phyloP scores from a whole-genome alignment of 345 rosid species.

The Rhodomyrtus tomentosa region DNA sequence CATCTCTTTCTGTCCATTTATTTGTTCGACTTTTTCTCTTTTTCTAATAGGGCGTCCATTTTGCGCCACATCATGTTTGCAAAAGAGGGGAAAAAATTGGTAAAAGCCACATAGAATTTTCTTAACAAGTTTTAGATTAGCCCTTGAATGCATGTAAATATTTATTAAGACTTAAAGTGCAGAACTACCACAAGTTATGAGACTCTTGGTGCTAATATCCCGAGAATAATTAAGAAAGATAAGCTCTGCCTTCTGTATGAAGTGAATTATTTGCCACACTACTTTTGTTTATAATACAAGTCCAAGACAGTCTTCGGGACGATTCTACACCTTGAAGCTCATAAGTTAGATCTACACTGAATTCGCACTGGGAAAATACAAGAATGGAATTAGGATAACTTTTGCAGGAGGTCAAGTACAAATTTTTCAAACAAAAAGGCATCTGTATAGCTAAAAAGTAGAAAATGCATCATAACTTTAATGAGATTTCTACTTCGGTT shows the following conservation, averaged over 20 bases:
- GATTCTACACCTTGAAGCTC: neutral
- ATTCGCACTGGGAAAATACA: neutral
- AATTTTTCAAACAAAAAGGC: neutral
- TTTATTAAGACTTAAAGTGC: neutral
- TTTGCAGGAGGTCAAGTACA: neutral
- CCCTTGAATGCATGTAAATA: neutral
- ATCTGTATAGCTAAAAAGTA: neutral
- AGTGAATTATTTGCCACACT: neutral
- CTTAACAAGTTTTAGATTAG: neutral
- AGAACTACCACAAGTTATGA: neutral
- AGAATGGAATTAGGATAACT: neutral
- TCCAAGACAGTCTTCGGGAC: neutral
- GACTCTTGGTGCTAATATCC: neutral
- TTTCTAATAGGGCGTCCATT: neutral
- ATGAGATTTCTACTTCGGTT: neutral
- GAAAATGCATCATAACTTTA: neutral
- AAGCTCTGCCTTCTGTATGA: neutral
- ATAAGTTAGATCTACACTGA: neutral
- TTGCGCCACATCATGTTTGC: neutral
- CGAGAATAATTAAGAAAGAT: neutral
- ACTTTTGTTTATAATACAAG: neutral
- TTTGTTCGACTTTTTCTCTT: neutral
- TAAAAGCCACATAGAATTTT: neutral
- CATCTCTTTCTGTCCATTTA: neutral
- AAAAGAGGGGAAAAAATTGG: neutral